Evolutionary conservation across 1,284 basidiomycete genomes (phyloP), one percentile per base, ranked within the genome.

Genomic region (Apiotrichum brassicae): DNA sequence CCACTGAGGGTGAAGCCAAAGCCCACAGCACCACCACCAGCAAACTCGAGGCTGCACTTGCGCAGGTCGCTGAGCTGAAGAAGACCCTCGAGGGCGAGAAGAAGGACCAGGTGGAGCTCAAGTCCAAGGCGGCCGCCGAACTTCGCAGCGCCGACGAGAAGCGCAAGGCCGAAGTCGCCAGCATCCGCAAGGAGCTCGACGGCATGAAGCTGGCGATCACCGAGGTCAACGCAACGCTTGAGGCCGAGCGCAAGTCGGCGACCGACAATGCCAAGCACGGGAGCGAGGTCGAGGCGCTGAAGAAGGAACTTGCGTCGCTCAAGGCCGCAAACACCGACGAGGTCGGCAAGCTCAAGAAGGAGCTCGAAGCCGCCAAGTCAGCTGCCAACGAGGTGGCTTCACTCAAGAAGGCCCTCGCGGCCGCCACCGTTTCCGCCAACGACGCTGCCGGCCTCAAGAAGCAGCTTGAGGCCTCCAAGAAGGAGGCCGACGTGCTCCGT

Each of bases 1-100:
- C 39, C 1, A 36, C 47, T 22, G 43, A 45, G 12, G 24, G 36
- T 1, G 46, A 57, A 40, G 22, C 45, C 6, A 33, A 36, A 6
- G 35, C 32, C 4, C 51, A 47, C 23, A 19, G 25, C 0, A 46
- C 14, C 4, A 47, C 44, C 2, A 16, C 25, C 5, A 40, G 26
- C 16, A 48, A 53, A 28, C 49, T 53, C 13, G 34, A 33, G 23
- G 38, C 26, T 7, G 22, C 43, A 14, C 14, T 43, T 13, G n/a
- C 20, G 14, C 43, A 44, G 18, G n/a, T 54, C 28, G 46, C 48
- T 9, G 36, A 55, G 32, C 47, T 58, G 24, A 50, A 56, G 42
- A 35, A 24, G 14, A 13, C 18, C 8, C 40, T 42, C 26, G 47
- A 56, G 26, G 46, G 34, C 30, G 42, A 33, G 20, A 30, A 35